Percentiles rank a stretch among this genome's conserved stretches.
These are phyloP conservation scores for Amylostereum chailletii DNA, from an alignment of 1,284 basidiomycete genomes.

Conservation along the genomic window DNA sequence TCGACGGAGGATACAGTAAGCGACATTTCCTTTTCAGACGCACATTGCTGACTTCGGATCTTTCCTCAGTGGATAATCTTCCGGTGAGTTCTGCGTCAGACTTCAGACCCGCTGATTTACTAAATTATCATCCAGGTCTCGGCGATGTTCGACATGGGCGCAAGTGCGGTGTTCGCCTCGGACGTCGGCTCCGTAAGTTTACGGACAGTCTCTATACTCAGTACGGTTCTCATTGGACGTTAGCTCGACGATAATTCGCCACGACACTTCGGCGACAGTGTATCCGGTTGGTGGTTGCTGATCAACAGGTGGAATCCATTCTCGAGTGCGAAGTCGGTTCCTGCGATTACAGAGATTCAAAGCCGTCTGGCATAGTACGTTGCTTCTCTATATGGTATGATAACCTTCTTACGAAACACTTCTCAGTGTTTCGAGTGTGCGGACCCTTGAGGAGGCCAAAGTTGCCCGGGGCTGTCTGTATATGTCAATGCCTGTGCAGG, in stretches of 20 bases:
- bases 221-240: slow-evolving; percentile 1
- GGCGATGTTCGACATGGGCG: slow-evolving; percentile 89
- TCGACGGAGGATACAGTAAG: slow-evolving; percentile 89
- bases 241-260: slow-evolving; percentile 93
- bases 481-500: slow-evolving; percentile 91
- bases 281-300: slow-evolving; percentile 96
- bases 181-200: slow-evolving; percentile 84
- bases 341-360: slow-evolving; percentile 95
- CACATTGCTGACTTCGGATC: not conserved
- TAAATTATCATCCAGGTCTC: slow-evolving; percentile 48
- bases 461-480: slow-evolving; percentile 83
- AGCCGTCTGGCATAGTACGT: slow-evolving; percentile 90
- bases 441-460: slow-evolving; percentile 93
- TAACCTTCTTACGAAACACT: slow-evolving; percentile 1
- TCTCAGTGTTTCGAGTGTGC: slow-evolving; percentile 86
- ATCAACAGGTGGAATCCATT: slow-evolving; percentile 92
- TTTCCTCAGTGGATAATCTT: slow-evolving; percentile 74
- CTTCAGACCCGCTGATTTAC: not conserved
- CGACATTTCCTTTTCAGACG: slow-evolving; percentile 9
- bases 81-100: slow-evolving; percentile 42
- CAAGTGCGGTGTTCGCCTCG: slow-evolving; percentile 87
- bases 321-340: slow-evolving; percentile 72
- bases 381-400: slow-evolving; percentile 1
- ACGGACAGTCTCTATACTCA: not conserved
- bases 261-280: slow-evolving; percentile 87